Evolutionary conservation across 441 rosid genomes (phyloP), one percentile per base, ranked within the genome.

Genomic region (Geranium incanum): DNA sequence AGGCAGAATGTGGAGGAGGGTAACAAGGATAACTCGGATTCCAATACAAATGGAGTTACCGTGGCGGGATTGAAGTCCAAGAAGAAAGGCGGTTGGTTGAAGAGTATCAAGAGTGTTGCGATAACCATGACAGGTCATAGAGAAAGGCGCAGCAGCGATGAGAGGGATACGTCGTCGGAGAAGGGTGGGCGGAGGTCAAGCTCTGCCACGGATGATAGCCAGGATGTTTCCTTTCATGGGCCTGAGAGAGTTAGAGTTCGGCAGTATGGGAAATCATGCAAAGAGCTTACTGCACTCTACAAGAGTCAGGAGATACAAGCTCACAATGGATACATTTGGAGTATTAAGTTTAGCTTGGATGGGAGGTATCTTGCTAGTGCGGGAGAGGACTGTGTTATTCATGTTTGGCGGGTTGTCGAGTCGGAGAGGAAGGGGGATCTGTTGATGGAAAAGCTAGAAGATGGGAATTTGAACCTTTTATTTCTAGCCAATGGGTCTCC

Each of bases 181-280:
- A 89, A 86, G 86, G 98, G 97, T 62, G 99, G 97, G 59, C 78
- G 92, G 76, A 85, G 99, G 82, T 95, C 93, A 0, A 95, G 99
- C 80, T 95, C 99, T 5, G 99, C 96, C 37, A 95, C 99, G 0
- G 99, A 95, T 84, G 99, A 95, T 76, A 88, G 96, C 77, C 99
- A 89, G 72, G 98, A 95, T 71, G 86, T 81, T 37, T 86, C 96
- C 2, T 95, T 89, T 80, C 95, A 89, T 72, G 97, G 88, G 19
- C 89, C 87, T 0, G 92, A 89, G 73, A 81, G 88, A 78, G 89
- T 89, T 67, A 86, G 83, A 82, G 92, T 87, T 18, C 82, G 75
- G 73, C 95, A 87, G 75, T 87, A 87, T 66, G 92, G 92, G 37
- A 89, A 89, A 16, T 77, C 92, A 0, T 78, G 72, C 65, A 89